Evolutionary conservation across 345 rosid species (phyloP), one percentile per base, ranked within the genome.

Genomic region (Acer negundo): DNA sequence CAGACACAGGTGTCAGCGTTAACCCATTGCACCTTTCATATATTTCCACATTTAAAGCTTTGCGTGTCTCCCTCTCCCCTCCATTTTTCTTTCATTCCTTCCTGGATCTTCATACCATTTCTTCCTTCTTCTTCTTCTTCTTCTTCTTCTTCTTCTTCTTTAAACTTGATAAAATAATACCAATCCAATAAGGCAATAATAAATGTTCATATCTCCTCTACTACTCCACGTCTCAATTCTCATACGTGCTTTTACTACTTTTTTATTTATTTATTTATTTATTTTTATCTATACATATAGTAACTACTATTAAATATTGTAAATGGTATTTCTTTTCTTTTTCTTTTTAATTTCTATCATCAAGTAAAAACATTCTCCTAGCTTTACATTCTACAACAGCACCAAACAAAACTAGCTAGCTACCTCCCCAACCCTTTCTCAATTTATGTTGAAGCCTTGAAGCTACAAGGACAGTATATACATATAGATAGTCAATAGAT

Each of bases 11-110:
- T 71, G 78, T 76, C 75, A 75, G 77, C 80, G 69, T 64, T 35
- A 63, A 63, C 47, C 69, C 71, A 64, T 22, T 20, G 69, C 78
- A 66, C 53, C 70, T 72, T 72, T 70, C n/a, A 42, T 35, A 35
- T 35, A 35, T 61, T 73, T 74, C 85, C 74, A 59, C 82, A 82
- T 82, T 83, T 80, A 83, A 76, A 74, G 78, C 85, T 69, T 83
- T 83, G 82, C 85, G 82, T 80, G 82, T 69, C 7, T 71, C 47
- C 68, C 3, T 64, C 38, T 20, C 12, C 13, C 24, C 11, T 31
- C 35, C 62, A 16, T 42, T 71, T 42, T 42, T 42, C 64, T 66
- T 72, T 13, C 46, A 11, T 26, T 42, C 73, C 22, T 67, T 55
- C 35, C 65, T 7, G 38, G 38, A 3, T 24, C 28, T 62, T 22